Evolutionary conservation across 2,329 filamentous ascomycete genomes (phyloP).

Genomic region (Aspergillus sp.): DNA sequence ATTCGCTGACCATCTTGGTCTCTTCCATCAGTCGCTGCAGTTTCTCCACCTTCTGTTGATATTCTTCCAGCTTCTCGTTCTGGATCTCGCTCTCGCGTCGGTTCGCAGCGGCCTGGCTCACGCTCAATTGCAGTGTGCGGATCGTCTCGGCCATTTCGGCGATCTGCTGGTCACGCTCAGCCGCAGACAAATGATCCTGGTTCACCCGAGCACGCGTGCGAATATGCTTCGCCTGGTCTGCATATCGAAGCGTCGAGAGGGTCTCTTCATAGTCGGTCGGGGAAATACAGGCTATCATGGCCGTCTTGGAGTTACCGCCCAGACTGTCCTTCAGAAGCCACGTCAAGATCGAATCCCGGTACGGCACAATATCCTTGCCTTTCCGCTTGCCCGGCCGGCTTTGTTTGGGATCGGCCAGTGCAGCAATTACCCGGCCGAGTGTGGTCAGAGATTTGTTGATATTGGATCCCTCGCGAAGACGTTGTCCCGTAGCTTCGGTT

Average conservation of each 20-base stretch:
- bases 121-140: conserved; percentile 73
- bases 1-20: conserved; percentile 81
- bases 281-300: conserved; percentile 97
- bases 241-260: conserved; percentile 90
- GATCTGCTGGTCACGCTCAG: conserved; percentile 92
- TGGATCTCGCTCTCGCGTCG: conserved; percentile 70
- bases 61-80: conserved; percentile 86
- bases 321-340: conserved; percentile 94
- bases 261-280: conserved; percentile 97
- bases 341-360: conserved; percentile 79
- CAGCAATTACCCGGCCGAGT: conserved; percentile 90
- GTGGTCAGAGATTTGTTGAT: conserved; percentile 99
- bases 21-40: conserved; percentile 98
- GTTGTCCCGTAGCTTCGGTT: conserved; percentile 88
- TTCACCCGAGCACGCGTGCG: conserved; percentile 92
- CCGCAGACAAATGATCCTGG: conserved; percentile 87
- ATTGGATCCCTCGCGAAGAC: conserved; percentile 90
- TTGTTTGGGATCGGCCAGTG: conserved; percentile 72
- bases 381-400: conserved; percentile 55
- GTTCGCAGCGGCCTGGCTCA: conserved; percentile 64
- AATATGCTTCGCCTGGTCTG: conserved; percentile 96
- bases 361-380: conserved; percentile 76
- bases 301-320: conserved; percentile 95
- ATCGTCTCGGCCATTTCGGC: conserved; percentile 94
- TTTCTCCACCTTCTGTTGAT: conserved; percentile 81